These are phyloP conservation scores for Chromera velia DNA, from an alignment of 73 alveolate genomes.

Conservation along the genomic window DNA sequence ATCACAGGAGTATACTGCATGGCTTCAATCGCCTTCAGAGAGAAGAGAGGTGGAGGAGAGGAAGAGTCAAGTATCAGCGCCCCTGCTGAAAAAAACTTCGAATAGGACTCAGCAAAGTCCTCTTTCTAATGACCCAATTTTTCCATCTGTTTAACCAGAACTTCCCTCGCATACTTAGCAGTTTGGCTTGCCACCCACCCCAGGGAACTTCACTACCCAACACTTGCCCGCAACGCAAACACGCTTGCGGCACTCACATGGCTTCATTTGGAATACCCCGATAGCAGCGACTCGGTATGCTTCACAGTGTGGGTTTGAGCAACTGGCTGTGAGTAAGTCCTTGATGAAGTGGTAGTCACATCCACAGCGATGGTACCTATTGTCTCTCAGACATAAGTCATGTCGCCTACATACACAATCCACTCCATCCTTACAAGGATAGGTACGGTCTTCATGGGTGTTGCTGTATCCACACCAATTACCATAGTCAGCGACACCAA, in stretches of 20 bases:
- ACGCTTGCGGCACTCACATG: not conserved
- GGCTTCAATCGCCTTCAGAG: no score
- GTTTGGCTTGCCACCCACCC: no score
- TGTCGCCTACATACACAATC: conserved; percentile 4
- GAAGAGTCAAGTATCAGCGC: no score
- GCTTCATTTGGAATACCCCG: not conserved
- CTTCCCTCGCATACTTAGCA: no score
- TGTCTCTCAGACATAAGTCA: not conserved
- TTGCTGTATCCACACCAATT: not conserved
- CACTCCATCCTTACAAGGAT: not conserved
- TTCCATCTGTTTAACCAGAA: no score
- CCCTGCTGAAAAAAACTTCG: no score
- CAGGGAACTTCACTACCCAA: no score
- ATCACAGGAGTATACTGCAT: no score
- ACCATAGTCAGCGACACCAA: not conserved
- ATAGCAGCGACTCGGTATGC: not conserved
- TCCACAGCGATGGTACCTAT: not conserved
- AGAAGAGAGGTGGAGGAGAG: no score
- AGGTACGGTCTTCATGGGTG: not conserved
- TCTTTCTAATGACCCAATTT: no score
- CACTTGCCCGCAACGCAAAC: not conserved
- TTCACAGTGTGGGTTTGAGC: not conserved
- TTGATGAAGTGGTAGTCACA: conserved; percentile 1
- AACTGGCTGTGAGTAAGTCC: not conserved
- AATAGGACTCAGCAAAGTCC: no score